Evolutionary conservation across 2,329 filamentous ascomycete species (phyloP).

Genomic region (Fusarium nodosum): DNA sequence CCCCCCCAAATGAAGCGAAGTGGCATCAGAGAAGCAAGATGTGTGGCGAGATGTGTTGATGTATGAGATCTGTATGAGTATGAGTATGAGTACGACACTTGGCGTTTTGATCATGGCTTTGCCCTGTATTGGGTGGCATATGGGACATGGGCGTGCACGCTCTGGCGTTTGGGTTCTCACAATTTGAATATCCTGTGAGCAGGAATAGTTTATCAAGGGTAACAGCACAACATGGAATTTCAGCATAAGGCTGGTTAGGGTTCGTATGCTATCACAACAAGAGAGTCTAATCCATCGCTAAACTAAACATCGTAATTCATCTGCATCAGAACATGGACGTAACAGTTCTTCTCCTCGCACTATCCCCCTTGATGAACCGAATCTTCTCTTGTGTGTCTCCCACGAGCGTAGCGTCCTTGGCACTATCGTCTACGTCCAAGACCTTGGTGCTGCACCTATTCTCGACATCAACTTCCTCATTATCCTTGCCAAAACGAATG

Average conservation of each 20-base stretch:
- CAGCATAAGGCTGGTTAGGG: neutral
- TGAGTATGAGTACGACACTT: constrained; percentile 13
- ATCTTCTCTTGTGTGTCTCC: constrained; percentile 53
- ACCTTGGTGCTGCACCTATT: constrained; percentile 51
- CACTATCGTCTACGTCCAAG: constrained; percentile 62
- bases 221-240: constrained; percentile 2
- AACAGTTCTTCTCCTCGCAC: constrained; percentile 19
- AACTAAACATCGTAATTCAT: neutral
- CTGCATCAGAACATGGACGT: constrained; percentile 19
- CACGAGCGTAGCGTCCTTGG: constrained; percentile 60
- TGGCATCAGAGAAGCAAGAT: constrained; percentile 40
- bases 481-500: constrained; percentile 51
- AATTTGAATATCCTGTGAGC: constrained; percentile 1
- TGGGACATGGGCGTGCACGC: constrained; percentile 10
- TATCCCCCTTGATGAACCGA: constrained; percentile 54
- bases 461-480: constrained; percentile 43
- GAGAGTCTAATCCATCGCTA: neutral
- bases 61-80: constrained; percentile 33
- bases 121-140: constrained; percentile 19
- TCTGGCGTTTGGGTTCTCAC: constrained; percentile 23
- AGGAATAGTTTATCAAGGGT: constrained; percentile 9
- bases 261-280: constrained; percentile 8
- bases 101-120: constrained; percentile 25
- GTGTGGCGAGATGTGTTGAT: constrained; percentile 42
- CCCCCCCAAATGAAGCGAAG: constrained; percentile 48